phyloP scores from a whole-genome alignment of 805 yeast genomes.

The Priceomyces haplophilus region DNA sequence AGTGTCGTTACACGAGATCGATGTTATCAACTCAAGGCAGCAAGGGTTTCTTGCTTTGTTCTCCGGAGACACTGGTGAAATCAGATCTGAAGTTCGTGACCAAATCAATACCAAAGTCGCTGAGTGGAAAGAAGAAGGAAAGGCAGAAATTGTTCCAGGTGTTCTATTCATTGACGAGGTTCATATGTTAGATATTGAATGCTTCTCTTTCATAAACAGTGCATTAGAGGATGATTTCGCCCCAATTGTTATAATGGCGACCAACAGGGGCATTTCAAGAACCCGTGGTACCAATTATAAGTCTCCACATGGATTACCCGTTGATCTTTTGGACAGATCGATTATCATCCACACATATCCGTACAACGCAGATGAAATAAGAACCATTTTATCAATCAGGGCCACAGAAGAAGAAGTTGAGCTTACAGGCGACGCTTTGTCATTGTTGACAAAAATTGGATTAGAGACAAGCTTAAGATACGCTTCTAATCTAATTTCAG shows the following conservation, averaged over 20 bases:
- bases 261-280: conserved; percentile 91
- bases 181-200: conserved; percentile 96
- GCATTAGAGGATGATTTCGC: conserved; percentile 96
- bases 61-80: conserved; percentile 97
- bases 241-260: conserved; percentile 97
- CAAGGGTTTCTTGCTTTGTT: conserved; percentile 96
- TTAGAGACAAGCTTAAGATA: conserved; percentile 88
- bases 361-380: conserved; percentile 79
- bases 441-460: conserved; percentile 84
- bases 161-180: conserved; percentile 97
- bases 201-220: conserved; percentile 91
- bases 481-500: conserved; percentile 86
- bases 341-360: conserved; percentile 84
- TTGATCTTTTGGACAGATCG: conserved; percentile 89
- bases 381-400: conserved; percentile 81
- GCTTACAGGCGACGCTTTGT: conserved; percentile 75
- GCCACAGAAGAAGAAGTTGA: conserved; percentile 94
- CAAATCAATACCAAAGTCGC: conserved; percentile 96
- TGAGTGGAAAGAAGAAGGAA: conserved; percentile 98
- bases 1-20: conserved; percentile 96
- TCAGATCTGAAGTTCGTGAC: conserved; percentile 89
- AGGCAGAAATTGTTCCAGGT: conserved; percentile 97
- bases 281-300: conserved; percentile 92
- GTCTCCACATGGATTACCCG: conserved; percentile 97
- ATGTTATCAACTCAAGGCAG: conserved; percentile 94